Evolutionary conservation across 441 rosid genomes (phyloP), one percentile per base, ranked within the genome.

Genomic region (Gossypium armourianum): DNA sequence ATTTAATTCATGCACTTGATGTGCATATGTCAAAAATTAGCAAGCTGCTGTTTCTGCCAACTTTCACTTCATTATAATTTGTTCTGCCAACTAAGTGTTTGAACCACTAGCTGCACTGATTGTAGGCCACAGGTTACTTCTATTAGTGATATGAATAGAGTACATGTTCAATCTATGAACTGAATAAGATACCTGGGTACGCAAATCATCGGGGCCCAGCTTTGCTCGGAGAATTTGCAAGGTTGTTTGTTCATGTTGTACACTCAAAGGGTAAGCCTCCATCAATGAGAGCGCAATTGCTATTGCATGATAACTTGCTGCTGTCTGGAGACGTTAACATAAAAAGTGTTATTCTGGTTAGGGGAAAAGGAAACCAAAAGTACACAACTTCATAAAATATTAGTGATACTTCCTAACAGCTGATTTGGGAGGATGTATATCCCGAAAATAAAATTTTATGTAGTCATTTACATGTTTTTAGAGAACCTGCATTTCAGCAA

Each of bases 291-390:
- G 88, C 19, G 92, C 90, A 79, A 88, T 84, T 78, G 92, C 92
- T 73, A 88, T 88, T 62, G 92, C 92, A 80, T 88, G 92, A 80
- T 88, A 88, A 78, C 90, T 88, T 74, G 92, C 92, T 54, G 92
- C 92, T 60, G 92, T 88, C 92, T 88, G 83, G 66, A 78, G 66
- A 71, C 62, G 81, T 68, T 57, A 73, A 74, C 29, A 77, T 72
- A 67, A 68, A 47, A 74, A 72, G 52, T 23, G 71, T 73, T 53
- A 80, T 47, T 45, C 16, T 70, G 5, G 58, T 69, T 15, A 20
- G 20, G 16, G 15, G 15, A 20, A 64, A 64, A 63, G 17, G 20
- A 45, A 21, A 54, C 3, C 55, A 64, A 64, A 64, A 64, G 68
- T 45, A 64, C 69, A 64, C 17, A 43, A 17, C 21, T 20, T 7